Evolutionary conservation across 2,329 filamentous ascomycete genomes (phyloP).

Genomic region (Dichotomopilus funicola): DNA sequence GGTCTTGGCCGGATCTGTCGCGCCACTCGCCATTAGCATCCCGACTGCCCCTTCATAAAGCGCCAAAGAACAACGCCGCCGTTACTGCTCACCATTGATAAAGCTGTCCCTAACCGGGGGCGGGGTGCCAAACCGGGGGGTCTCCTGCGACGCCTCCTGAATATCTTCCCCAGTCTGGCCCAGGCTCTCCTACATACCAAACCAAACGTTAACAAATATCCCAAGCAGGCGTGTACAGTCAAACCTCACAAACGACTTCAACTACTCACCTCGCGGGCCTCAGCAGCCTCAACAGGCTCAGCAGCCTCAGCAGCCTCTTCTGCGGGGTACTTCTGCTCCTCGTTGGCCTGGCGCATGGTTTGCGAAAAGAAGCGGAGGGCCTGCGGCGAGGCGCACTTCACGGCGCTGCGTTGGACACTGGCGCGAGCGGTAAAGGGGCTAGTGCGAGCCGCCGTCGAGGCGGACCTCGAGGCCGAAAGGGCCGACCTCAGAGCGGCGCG

Average conservation of each 20-base stretch:
- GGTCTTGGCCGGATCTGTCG: background rate
- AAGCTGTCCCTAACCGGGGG: too few relatives aligned
- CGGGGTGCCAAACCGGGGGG: background rate
- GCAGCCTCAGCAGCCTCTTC: background rate
- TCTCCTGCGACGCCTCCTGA: conserved; percentile 17
- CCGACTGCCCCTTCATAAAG: too few relatives aligned
- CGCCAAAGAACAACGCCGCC: background rate
- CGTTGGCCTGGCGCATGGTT: conserved; percentile 20
- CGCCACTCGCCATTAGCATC: background rate
- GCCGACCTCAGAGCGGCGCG: conserved; percentile 29
- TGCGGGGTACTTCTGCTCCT: conserved; percentile 8
- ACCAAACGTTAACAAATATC: background rate
- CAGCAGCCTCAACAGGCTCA: conserved; percentile 6
- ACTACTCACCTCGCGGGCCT: background rate
- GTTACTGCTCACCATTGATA: background rate
- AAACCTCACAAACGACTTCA: background rate
- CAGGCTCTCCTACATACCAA: conserved; percentile 2
- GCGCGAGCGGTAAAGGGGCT: conserved; percentile 21
- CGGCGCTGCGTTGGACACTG: conserved; percentile 4
- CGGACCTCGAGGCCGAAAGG: conserved; percentile 26
- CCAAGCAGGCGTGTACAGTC: background rate
- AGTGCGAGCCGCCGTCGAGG: conserved; percentile 19
- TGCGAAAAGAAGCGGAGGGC: conserved; percentile 30
- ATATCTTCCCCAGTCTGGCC: conserved; percentile 11
- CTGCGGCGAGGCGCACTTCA: conserved; percentile 11